Conservation (phyloP, 768 basidiomycete genomes). For the Boletus eberwhitei region DNA sequence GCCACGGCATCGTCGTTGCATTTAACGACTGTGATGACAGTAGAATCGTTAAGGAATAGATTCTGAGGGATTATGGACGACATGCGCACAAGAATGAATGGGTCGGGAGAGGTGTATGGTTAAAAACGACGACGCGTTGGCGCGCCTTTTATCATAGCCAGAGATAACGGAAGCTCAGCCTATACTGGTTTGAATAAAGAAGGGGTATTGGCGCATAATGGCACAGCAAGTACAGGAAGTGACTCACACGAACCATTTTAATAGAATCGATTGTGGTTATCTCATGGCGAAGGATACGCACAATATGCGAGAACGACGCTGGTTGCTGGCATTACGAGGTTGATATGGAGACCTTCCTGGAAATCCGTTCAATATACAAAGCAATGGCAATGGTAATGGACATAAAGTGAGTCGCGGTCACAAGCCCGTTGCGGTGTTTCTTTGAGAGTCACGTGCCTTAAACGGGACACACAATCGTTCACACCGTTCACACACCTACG, state of each 20-base stretch:
- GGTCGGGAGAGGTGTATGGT: slow-evolving; percentile 1
- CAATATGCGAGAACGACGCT: neutral
- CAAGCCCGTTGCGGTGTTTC: neutral
- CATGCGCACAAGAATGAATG: slow-evolving; percentile 4
- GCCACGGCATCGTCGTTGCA: slow-evolving; percentile 28
- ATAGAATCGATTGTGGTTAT: neutral
- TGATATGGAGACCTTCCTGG: slow-evolving; percentile 6
- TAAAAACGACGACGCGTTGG: neutral
- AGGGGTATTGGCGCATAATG: neutral
- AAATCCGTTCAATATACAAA: neutral
- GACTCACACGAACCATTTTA: neutral
- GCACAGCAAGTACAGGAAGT: slow-evolving; percentile 15
- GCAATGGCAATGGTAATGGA: neutral
- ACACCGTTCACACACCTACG: neutral
- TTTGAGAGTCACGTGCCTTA: slow-evolving; percentile 12
- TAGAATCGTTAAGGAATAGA: slow-evolving; percentile 29
- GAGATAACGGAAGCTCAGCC: neutral
- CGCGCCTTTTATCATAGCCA: slow-evolving; percentile 2
- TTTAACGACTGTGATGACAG: slow-evolving; percentile 28
- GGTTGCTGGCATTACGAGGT: neutral
- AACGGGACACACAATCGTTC: too few relatives aligned
- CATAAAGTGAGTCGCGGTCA: neutral
- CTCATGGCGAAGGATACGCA: neutral
- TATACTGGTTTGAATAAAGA: neutral
- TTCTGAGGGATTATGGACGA: slow-evolving; percentile 31